Evolutionary conservation across 2,329 filamentous ascomycete species (phyloP).

Genomic region (Colletotrichum australisinense): DNA sequence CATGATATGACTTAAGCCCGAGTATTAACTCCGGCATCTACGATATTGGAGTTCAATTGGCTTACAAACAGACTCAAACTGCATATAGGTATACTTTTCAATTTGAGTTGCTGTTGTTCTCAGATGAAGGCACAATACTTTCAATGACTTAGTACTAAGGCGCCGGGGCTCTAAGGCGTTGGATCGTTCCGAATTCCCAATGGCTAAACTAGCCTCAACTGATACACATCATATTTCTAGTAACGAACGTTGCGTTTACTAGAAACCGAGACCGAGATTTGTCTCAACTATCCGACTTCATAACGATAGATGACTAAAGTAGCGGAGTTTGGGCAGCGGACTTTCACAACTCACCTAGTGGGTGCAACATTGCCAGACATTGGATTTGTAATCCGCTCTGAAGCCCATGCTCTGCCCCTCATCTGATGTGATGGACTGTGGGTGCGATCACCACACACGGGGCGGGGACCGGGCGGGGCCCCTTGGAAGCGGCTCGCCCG

Average conservation of each 20-base stretch:
- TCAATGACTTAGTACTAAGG: too few relatives aligned
- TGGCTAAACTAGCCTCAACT: neutral
- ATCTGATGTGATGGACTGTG: conserved; percentile 19
- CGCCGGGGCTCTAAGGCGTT: too few relatives aligned
- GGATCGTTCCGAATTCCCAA: neutral
- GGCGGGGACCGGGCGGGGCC: neutral
- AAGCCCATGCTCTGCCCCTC: neutral
- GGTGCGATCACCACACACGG: conserved; percentile 6
- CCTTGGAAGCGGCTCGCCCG: neutral
- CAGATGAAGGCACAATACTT: too few relatives aligned
- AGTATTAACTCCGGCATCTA: too few relatives aligned
- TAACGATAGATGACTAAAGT: neutral
- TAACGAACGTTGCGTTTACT: neutral
- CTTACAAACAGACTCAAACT: too few relatives aligned
- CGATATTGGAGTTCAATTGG: too few relatives aligned
- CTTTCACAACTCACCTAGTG: neutral
- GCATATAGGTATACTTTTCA: too few relatives aligned
- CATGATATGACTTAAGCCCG: too few relatives aligned
- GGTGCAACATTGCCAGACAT: neutral
- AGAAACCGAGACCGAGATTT: neutral
- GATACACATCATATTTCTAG: neutral
- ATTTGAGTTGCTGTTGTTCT: too few relatives aligned
- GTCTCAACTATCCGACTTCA: neutral
- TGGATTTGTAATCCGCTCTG: conserved; percentile 23
- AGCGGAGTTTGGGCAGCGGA: neutral